Evolutionary conservation across 768 basidiomycete genomes (phyloP).

Genomic region (Tulasnella sp.): DNA sequence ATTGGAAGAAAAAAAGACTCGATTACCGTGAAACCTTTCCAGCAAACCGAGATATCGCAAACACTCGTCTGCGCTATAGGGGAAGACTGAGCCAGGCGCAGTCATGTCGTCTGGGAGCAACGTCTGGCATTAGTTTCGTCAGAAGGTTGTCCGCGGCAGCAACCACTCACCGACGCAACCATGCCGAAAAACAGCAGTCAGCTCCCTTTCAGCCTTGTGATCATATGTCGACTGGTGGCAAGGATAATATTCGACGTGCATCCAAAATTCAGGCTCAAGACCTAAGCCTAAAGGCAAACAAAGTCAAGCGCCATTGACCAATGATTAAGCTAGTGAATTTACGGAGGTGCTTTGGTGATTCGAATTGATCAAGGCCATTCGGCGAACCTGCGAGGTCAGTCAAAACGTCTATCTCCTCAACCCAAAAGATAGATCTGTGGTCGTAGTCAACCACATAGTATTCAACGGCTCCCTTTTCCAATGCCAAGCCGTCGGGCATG

Average conservation of each 20-base stretch:
- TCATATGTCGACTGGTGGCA: neutral
- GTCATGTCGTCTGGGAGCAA: neutral
- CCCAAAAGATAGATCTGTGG: neutral
- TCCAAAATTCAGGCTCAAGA: neutral
- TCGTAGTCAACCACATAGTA: conserved; percentile 13
- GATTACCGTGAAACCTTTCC: neutral
- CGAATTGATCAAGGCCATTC: neutral
- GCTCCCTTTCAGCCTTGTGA: conserved; percentile 1
- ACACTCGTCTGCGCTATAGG: conserved; percentile 2
- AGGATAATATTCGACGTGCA: conserved; percentile 8
- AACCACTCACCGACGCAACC: neutral
- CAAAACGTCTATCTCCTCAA: neutral
- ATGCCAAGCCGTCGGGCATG: no score
- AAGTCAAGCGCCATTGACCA: neutral
- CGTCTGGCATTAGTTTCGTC: neutral
- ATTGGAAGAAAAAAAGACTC: no score
- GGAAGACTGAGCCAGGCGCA: neutral
- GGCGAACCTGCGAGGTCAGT: neutral
- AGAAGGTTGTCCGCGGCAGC: neutral
- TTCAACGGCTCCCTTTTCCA: neutral
- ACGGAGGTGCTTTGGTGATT: neutral
- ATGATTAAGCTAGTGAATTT: neutral
- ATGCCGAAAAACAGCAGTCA: neutral
- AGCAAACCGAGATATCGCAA: neutral
- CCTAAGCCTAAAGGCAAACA: neutral